Base-by-base conservation (phyloP, 2,329 filamentous ascomycete genomes). In the Claviceps sp. region DNA sequence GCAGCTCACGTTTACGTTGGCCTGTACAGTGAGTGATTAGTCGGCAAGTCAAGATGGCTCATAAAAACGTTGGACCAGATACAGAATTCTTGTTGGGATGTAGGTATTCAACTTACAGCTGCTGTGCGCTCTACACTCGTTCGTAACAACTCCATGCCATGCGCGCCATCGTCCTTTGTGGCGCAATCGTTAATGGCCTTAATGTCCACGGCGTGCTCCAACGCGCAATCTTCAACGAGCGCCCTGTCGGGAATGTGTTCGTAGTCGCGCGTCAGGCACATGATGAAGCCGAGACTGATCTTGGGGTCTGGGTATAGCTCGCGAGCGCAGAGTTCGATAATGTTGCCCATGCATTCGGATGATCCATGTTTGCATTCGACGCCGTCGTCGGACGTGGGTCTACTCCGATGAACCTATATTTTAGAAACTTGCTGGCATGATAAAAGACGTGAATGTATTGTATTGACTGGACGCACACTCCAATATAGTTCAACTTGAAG, bases 401-500 rank as follows among this genome's bases (percentile, higher is more conserved):
- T 85, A 77, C n/a, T 37, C 22, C 3, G 8, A 18, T 16, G n/a
- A 5, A 34, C 7, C 8, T 5, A 16, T 8, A 45, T 30, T 1
- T 46, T 46, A 46, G 44, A 13, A 18, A 6, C 2, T 34, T 46
- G 24, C 8, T 46, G 34, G 45, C 11, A 11, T 34, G 9, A 34
- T 3, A 9, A 11, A 4, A 48, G 14, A 22, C 44, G 38, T 18
- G 20, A 13, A n/a, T 20, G 18, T 30, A 46, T 51, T 6, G 24
- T 30, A 46, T 51, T 6, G 24, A 34, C 30, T 44, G 30, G 7
- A 68, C 76, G 57, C 73, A 87, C 80, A 73, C 82, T 63, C 91
- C 93, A 62, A 98, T 95, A 63, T 87, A 97, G 8, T 88, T 93
- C 54, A 97, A 75, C 34, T 78, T 85, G 67, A 98, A 97, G 72